Evolutionary conservation across 2,329 filamentous ascomycete species (phyloP), one percentile per base, ranked within the genome.

Genomic region (Aspergillus udagawae): DNA sequence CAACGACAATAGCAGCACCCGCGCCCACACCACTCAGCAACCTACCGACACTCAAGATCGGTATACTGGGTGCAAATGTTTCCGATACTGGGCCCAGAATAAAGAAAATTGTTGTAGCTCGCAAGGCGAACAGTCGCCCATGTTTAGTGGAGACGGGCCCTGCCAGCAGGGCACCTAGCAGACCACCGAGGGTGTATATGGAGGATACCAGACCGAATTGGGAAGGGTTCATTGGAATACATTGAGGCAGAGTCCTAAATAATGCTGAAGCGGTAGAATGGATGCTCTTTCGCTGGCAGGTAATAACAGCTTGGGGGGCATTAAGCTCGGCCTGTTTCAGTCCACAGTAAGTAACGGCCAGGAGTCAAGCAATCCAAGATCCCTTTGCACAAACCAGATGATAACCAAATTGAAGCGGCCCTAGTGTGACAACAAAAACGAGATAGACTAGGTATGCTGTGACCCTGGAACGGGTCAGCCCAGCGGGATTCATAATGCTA

Each of bases 351-450:
- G 21, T 54, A 53, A 41, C 23, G 27, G 17, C 21, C 4, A n/a
- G 25, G 32, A 8, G 54, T 48, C 27, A 51, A n/a, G 53, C 29
- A 20, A 35, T 4, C 21, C 29, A 23, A 10, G n/a, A 55, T 9
- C 14, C 6, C 44, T 29, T 17, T 41, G 48, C 29, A 68, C 78
- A 69, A 82, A 94, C 92, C 72, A 97, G 76, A 75, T 97, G 93
- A 75, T 91, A 97, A 61, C 94, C 94, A 71, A 97, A 99, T 68
- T 97, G 91, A 48, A 97, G 83, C 1, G 94, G 91, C 0, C 93
- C 94, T 20, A 97, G 77, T 0, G 92, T 95, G 47, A 90, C 85
- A 58, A 92, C 81, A 59, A 86, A 77, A 55, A 97, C 83, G 49
- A 94, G 77, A 69, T 91, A 84, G 67, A 94, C 71, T 66, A 97